Conservation (phyloP, 768 basidiomycete genomes). For the Serendipita sp. region DNA sequence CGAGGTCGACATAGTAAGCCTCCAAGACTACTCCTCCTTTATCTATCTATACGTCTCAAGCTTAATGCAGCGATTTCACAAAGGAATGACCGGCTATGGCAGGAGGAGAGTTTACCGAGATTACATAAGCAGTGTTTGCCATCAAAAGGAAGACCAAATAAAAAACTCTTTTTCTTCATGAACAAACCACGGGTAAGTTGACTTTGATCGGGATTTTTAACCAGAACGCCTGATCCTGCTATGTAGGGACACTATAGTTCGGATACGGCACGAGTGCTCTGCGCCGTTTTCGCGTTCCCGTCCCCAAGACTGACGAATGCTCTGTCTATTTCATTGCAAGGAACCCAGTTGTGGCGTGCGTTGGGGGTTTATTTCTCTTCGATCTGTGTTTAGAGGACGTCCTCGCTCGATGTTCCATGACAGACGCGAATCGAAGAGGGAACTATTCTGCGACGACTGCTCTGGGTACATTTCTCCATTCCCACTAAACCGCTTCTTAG, state of each 20-base stretch:
- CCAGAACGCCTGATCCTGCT: constrained; percentile 9
- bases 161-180: constrained; percentile 17
- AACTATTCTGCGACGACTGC: neutral
- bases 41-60: neutral
- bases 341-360: neutral
- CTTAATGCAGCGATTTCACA: too few species aligned
- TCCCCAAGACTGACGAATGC: constrained; percentile 16
- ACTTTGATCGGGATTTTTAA: too few species aligned
- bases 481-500: neutral
- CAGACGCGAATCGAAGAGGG: neutral
- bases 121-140: constrained; percentile 28
- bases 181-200: constrained; percentile 36
- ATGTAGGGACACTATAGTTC: constrained; percentile 83
- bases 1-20: constrained; percentile 33
- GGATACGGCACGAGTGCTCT: constrained; percentile 68
- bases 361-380: neutral
- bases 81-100: neutral
- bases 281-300: constrained; percentile 74
- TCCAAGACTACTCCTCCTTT: neutral
- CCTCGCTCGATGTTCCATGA: constrained; percentile 5
- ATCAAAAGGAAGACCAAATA: constrained; percentile 6
- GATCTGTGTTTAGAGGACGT: neutral
- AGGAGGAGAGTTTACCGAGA: constrained; percentile 10
- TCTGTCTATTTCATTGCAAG: neutral
- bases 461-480: neutral